Conservation (phyloP, 163 green algal genomes). For the Chlamydomonas reinhardtii region DNA sequence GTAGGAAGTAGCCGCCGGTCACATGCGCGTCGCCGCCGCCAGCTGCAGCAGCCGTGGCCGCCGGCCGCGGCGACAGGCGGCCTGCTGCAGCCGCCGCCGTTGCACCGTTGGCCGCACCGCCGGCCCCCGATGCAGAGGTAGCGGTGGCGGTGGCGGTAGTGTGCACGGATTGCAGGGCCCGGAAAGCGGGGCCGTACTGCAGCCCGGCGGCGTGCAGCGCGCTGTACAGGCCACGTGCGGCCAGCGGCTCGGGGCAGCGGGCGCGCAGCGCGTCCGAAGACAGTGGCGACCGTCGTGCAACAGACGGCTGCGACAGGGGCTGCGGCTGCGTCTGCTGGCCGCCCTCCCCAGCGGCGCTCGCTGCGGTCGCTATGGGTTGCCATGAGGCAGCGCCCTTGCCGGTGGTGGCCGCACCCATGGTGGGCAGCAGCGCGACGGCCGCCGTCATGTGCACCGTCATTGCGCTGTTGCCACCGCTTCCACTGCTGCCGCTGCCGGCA, state of each 20-base stretch:
- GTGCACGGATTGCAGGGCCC: conserved; percentile 79
- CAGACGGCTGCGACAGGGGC: no score
- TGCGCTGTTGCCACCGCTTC: no score
- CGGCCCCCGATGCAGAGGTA: no score
- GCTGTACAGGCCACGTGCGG: conserved; percentile 69
- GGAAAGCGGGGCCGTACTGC: conserved; percentile 92
- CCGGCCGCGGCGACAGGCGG: not conserved
- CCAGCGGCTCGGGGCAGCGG: conserved; percentile 33
- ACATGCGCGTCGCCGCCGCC: not conserved
- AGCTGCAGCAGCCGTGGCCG: no score
- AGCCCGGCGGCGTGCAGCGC: conserved; percentile 82
- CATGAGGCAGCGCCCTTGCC: no score
- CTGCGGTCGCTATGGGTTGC: no score
- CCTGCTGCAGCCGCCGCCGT: not conserved
- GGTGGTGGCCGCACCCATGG: no score
- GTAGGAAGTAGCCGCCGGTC: conserved; percentile 58
- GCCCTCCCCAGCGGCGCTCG: no score
- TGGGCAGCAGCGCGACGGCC: not conserved
- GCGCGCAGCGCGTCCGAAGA: conserved; percentile 53
- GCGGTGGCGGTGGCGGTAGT: not conserved
- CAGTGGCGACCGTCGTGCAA: not conserved
- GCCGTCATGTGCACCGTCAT: not conserved
- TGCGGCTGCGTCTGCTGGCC: no score
- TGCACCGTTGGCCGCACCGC: no score
- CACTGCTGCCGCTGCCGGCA: no score